Base-by-base conservation (phyloP, 164 flowering plant genomes). In the Annona squamosa region DNA sequence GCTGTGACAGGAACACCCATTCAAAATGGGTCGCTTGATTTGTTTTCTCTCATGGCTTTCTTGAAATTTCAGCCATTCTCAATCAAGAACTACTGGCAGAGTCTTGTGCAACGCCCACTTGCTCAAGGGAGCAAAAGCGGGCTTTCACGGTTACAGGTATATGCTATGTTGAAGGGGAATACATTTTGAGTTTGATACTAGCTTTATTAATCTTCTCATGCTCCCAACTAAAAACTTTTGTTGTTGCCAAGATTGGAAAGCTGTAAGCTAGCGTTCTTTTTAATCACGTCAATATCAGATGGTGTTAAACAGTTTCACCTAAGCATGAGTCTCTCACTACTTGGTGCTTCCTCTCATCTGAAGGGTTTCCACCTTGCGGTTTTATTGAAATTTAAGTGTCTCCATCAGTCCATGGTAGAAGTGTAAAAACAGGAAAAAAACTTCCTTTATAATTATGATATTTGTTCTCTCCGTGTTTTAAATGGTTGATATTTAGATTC, bases 1-100 rank as follows among this genome's bases (percentile, higher is more conserved):
- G 97, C 77, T 45, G 97, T 94, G 13, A 92, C 97, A 0, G 97
- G 97, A 69, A 91, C 97, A 47, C 99, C 99, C 10, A 88, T 94
- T 63, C 97, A 92, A 75, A 92, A 94, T 81, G 87, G 89, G 71
- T 87, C 95, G 0, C 79, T 78, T 68, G 97, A 94, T 85, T 81
- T 94, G 83, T 94, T 86, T 73, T 88, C 97, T n/a, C 80, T 94
- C 64, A 87, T 94, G 91, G 83, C 88, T 3, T 94, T 94, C 79
- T 75, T 94, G 81, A 88, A 79, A 64, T 92, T 92, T 80, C 94
- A 91, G 81, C 97, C 97, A n/a, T 89, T 94, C 72, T 90, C 97
- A 7, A 80, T 81, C 48, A 92, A 83, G 84, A 82, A 79, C 74
- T 90, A 89, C 72, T 94, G 99, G 97, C 84, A 79, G 72, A 83